Conservation (phyloP, 371 early-diverging fungal genomes). For the Mortierella sp. region DNA sequence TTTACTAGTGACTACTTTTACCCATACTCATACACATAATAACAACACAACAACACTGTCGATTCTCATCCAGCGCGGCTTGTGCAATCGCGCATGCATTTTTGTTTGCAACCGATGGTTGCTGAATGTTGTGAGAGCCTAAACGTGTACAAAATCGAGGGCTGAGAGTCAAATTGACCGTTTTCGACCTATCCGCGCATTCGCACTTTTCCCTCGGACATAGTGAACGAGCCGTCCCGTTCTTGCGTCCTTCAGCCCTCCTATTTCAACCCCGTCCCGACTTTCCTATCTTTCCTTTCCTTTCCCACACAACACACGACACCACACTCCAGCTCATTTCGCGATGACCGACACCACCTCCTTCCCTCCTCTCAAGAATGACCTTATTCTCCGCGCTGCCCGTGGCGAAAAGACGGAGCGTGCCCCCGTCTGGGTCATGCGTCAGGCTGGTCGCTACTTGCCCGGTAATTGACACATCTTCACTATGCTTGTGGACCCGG, state of each 20-base stretch:
- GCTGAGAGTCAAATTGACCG: not conserved
- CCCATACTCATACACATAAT: not conserved
- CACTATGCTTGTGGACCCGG: not conserved
- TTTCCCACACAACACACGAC: not conserved
- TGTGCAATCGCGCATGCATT: not conserved
- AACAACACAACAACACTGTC: not conserved
- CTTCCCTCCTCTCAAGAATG: slow-evolving; percentile 92
- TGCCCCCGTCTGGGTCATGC: slow-evolving; percentile 98
- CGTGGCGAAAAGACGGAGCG: slow-evolving; percentile 91
- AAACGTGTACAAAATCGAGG: not conserved
- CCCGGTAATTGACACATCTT: slow-evolving; percentile 75
- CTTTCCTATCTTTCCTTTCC: not conserved
- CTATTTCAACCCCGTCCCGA: not conserved
- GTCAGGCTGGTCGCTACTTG: slow-evolving; percentile 98
- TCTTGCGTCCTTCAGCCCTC: not conserved
- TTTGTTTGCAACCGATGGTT: not conserved
- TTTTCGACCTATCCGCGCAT: not conserved
- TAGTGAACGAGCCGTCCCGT: not conserved
- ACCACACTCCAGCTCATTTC: not conserved
- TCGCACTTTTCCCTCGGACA: not conserved
- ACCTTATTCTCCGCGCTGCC: slow-evolving; percentile 90
- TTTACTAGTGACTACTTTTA: too few relatives aligned
- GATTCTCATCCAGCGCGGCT: not conserved
- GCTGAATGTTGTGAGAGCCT: not conserved
- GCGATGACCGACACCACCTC: slow-evolving; percentile 38